phyloP scores from a whole-genome alignment of 208 protist species.

The Acanthamoeba castellanii region DNA sequence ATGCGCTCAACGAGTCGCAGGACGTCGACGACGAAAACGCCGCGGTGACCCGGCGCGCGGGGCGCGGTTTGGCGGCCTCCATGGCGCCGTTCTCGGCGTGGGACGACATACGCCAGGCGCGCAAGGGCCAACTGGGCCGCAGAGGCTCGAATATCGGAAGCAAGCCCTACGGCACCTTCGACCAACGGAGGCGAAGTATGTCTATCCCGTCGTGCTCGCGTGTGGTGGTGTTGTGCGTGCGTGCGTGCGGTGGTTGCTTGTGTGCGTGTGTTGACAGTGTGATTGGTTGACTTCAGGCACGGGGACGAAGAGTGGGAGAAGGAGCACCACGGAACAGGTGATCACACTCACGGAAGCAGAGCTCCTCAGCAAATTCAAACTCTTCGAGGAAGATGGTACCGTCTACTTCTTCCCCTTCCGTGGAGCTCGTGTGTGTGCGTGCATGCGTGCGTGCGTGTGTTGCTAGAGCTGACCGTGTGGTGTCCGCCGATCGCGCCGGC shows the following conservation, averaged over 20 bases:
- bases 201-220: no score
- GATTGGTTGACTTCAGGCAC: not conserved
- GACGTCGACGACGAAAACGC: not conserved
- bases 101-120: not conserved
- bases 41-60: not conserved
- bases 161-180: slow-evolving; percentile 50
- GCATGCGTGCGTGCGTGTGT: no score
- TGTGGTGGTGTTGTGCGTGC: not conserved
- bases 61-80: not conserved
- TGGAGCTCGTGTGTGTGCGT: no score
- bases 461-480: no score
- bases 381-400: slow-evolving; percentile 49
- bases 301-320: not conserved
- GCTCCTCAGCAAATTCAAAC: slow-evolving; percentile 57
- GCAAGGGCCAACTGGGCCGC: not conserved
- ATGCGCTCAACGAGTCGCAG: slow-evolving; percentile 16
- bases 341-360: slow-evolving; percentile 41
- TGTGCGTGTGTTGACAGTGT: not conserved
- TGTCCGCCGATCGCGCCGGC: no score
- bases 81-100: not conserved
- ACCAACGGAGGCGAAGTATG: not conserved
- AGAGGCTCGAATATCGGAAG: not conserved
- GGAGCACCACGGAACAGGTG: not conserved
- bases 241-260: no score
- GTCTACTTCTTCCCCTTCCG: not conserved